Evolutionary conservation across 2,329 filamentous ascomycete species (phyloP).

Genomic region (Tolypocladium pustulatum): DNA sequence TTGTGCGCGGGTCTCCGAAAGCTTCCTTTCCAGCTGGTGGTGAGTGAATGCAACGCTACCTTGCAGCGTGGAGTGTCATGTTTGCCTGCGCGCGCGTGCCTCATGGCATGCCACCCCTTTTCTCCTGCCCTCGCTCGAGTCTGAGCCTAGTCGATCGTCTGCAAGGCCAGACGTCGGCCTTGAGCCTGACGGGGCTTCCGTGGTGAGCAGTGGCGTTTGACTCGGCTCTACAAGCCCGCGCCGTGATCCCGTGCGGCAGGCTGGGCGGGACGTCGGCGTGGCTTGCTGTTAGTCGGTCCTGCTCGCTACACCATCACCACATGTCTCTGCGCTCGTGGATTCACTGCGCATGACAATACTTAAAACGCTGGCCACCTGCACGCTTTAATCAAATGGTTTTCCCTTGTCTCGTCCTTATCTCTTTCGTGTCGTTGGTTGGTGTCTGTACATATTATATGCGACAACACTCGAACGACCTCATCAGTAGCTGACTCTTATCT

Average conservation of each 20-base stretch:
- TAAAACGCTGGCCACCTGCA: not conserved
- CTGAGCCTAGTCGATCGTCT: not conserved
- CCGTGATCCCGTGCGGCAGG: not conserved
- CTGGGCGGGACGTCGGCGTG: not conserved
- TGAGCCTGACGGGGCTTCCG: not conserved
- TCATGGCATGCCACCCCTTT: not conserved
- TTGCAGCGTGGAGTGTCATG: slow-evolving; percentile 1
- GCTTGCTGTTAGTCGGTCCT: not conserved
- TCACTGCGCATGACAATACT: not conserved
- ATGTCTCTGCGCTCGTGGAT: not conserved
- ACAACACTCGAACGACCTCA: not conserved
- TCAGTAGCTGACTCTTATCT: not conserved
- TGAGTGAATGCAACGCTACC: slow-evolving; percentile 6
- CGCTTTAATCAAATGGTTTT: not conserved
- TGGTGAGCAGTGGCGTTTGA: not conserved
- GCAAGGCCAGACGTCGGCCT: not conserved
- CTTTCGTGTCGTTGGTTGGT: not conserved
- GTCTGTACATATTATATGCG: not conserved
- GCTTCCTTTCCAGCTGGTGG: slow-evolving; percentile 1
- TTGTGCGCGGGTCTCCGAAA: not conserved
- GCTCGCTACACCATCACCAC: not conserved
- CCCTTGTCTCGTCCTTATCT: not conserved
- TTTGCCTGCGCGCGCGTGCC: slow-evolving; percentile 1
- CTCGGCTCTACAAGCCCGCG: not conserved
- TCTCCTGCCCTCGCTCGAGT: not conserved